phyloP scores from a whole-genome alignment of 78 protist species.

The Planoprotostelium fungivorum region DNA sequence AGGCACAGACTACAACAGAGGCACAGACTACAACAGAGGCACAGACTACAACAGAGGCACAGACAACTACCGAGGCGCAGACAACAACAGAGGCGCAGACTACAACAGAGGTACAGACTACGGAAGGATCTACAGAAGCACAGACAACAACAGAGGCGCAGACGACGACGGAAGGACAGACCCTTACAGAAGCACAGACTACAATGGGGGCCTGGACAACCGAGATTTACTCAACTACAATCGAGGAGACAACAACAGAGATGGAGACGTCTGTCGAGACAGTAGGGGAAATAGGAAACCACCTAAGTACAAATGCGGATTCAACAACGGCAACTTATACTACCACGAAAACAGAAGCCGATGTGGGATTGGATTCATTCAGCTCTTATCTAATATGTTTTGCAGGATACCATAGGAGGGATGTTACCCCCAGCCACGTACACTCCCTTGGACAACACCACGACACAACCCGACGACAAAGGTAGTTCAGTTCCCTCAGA shows the following conservation, averaged over 20 bases:
- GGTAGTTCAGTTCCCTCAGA: no score
- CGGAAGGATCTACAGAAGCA: neutral
- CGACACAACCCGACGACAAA: no score
- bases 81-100: neutral
- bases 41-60: neutral
- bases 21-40: neutral
- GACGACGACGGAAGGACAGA: neutral
- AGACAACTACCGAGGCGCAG: neutral
- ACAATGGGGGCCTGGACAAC: neutral
- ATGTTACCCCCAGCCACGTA: no score
- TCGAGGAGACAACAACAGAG: neutral
- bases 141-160: neutral
- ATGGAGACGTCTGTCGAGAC: neutral
- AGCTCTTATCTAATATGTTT: no score
- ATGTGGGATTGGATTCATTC: no score
- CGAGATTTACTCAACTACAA: neutral
- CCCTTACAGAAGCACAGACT: neutral
- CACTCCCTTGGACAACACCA: no score
- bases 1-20: neutral
- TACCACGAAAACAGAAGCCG: neutral
- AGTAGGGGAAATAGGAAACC: neutral
- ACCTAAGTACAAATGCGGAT: neutral
- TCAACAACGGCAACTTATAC: neutral
- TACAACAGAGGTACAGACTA: neutral
- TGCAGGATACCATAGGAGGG: no score